Evolutionary conservation across 2,329 filamentous ascomycete genomes (phyloP).

Genomic region (Fusarium sublunatum): DNA sequence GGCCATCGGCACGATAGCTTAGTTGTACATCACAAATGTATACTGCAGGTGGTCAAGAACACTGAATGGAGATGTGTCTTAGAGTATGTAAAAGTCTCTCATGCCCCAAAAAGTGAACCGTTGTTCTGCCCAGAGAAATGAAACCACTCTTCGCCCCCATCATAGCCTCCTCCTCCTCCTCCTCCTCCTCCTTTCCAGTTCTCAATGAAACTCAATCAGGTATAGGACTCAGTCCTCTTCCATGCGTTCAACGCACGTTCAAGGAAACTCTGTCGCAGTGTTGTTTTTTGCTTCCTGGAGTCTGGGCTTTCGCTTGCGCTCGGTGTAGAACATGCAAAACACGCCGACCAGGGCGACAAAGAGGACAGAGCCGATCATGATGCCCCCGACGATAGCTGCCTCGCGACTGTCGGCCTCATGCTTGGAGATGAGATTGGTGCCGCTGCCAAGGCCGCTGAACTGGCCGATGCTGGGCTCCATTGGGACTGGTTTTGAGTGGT

Average conservation of each 20-base stretch:
- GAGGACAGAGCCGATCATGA: conserved; percentile 19
- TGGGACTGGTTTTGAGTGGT: neutral
- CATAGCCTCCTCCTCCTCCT: neutral
- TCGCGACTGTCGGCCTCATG: conserved; percentile 2
- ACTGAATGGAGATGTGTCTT: neutral
- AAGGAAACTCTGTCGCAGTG: conserved; percentile 13
- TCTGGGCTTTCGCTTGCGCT: conserved; percentile 11
- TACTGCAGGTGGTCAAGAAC: too few relatives aligned
- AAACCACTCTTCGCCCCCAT: neutral
- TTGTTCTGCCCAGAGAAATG: neutral
- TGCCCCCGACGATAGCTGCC: conserved; percentile 16
- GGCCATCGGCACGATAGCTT: neutral
- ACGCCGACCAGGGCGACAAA: conserved; percentile 10
- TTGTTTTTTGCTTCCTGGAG: conserved; percentile 11
- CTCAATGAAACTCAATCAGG: neutral
- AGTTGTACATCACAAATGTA: neutral
- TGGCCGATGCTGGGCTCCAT: conserved; percentile 27
- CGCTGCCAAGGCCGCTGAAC: conserved; percentile 6
- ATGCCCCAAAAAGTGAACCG: neutral
- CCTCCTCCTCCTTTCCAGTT: neutral
- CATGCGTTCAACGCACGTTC: neutral
- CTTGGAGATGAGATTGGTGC: neutral
- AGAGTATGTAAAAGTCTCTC: neutral
- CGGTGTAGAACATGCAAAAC: conserved; percentile 18
- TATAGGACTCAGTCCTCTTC: neutral